These are phyloP conservation scores for Saksenaea oblongispora DNA, from an alignment of 371 early-diverging fungal species.

Conservation along the genomic window DNA sequence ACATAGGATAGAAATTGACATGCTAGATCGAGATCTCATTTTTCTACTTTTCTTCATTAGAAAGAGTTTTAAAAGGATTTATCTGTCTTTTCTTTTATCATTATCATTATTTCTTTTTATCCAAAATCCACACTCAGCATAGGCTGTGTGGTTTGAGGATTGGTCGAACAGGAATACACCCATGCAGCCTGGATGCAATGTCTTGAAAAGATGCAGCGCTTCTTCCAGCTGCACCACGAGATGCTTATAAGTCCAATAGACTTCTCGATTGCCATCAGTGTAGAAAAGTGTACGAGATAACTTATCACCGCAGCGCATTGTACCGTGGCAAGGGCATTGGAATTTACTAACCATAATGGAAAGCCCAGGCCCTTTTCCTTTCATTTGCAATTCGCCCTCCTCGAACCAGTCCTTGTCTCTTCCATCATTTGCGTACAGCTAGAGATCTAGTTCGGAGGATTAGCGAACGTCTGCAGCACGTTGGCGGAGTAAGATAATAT, in stretches of 20 bases:
- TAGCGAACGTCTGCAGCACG: too few relatives aligned
- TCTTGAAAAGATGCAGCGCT: conserved; percentile 7
- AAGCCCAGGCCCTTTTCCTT: conserved; percentile 9
- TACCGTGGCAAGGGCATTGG: conserved; percentile 14
- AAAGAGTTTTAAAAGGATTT: too few relatives aligned
- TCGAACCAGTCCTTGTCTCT: conserved; percentile 3
- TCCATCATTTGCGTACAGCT: conserved; percentile 15
- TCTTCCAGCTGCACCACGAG: conserved; percentile 10
- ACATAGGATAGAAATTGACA: too few relatives aligned
- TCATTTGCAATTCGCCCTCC: not conserved
- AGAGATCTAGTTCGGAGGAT: too few relatives aligned
- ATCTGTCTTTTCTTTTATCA: too few relatives aligned
- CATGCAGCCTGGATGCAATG: conserved; percentile 5
- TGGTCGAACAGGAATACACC: conserved; percentile 13
- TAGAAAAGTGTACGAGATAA: not conserved
- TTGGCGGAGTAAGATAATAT: too few relatives aligned
- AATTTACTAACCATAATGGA: conserved; percentile 17
- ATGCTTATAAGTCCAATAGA: conserved; percentile 8
- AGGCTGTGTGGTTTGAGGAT: conserved; percentile 7
- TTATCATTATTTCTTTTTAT: too few relatives aligned
- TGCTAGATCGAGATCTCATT: too few relatives aligned
- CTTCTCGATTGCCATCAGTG: conserved; percentile 2
- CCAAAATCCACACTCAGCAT: not conserved
- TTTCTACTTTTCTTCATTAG: too few relatives aligned
- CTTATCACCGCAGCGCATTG: conserved; percentile 1